Percentiles rank a stretch among this genome's conserved stretches.
Evolutionary conservation across 768 basidiomycete species (phyloP).

Genomic region (Tricholoma matsutake): DNA sequence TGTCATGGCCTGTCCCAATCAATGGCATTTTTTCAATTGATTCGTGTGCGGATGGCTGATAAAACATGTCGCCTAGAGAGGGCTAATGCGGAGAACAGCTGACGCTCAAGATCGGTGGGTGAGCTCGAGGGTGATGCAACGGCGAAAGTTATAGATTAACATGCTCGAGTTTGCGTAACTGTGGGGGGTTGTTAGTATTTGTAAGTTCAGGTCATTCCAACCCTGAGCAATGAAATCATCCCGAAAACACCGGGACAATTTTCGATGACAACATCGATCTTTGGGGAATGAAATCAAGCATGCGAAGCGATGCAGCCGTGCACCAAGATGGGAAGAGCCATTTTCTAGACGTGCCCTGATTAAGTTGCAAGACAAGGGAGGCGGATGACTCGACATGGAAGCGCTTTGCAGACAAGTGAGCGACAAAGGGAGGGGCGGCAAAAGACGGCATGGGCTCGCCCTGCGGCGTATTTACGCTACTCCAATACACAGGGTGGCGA

Average conservation of each 20-base stretch:
- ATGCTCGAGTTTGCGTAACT: neutral
- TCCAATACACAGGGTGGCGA: neutral
- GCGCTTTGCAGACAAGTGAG: neutral
- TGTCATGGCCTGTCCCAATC: neutral
- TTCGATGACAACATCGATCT: neutral
- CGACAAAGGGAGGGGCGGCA: neutral
- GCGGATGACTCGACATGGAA: neutral
- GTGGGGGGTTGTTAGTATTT: no score
- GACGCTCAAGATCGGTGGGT: neutral
- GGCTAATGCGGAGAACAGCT: neutral
- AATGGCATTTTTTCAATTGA: no score
- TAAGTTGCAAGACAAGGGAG: no score
- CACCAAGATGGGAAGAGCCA: neutral
- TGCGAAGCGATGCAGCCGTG: neutral
- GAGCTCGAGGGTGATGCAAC: neutral
- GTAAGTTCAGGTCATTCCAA: no score
- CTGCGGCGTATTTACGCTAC: neutral
- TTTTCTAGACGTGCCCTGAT: neutral
- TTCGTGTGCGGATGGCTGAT: neutral
- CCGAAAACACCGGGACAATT: neutral
- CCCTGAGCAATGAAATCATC: neutral
- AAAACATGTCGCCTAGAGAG: neutral
- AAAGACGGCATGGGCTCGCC: neutral
- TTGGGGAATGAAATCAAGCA: neutral
- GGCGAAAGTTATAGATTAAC: neutral